Percentiles rank a stretch among this genome's conserved stretches.
Conservation (phyloP, 73 alveolate genomes). For the Paramecium octaurelia region DNA sequence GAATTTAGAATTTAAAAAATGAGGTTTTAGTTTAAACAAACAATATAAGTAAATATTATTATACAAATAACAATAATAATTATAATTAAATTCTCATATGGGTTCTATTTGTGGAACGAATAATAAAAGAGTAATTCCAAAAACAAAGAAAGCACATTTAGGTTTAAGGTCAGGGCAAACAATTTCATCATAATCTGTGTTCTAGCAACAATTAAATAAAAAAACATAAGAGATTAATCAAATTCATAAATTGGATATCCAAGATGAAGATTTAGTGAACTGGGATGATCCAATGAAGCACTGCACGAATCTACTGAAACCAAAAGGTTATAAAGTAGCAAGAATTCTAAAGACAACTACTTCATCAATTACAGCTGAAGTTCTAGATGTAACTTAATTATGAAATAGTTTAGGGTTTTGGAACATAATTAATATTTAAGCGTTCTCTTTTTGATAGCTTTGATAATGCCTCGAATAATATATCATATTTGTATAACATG, state of each 20-base stretch:
- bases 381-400: not conserved
- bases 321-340: not conserved
- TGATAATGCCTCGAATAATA: conserved; percentile 32
- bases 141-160: conserved; percentile 4
- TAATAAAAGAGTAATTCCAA: not conserved
- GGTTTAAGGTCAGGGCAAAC: conserved; percentile 29
- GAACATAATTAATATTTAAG: conserved; percentile 18
- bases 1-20: no score
- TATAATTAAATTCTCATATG: not conserved
- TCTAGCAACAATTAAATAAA: not conserved
- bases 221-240: not conserved
- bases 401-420: not conserved
- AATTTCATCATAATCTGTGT: not conserved
- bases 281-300: conserved; percentile 50
- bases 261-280: not conserved
- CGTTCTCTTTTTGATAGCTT: not conserved
- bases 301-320: not conserved
- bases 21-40: no score
- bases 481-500: conserved; percentile 12
- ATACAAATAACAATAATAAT: not conserved
- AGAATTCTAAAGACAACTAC: not conserved
- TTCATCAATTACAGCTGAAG: not conserved
- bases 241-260: not conserved
- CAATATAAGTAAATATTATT: not conserved
- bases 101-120: conserved; percentile 13